Evolutionary conservation across 2,329 filamentous ascomycete genomes (phyloP).

Genomic region (Fusarium protoensiforme): DNA sequence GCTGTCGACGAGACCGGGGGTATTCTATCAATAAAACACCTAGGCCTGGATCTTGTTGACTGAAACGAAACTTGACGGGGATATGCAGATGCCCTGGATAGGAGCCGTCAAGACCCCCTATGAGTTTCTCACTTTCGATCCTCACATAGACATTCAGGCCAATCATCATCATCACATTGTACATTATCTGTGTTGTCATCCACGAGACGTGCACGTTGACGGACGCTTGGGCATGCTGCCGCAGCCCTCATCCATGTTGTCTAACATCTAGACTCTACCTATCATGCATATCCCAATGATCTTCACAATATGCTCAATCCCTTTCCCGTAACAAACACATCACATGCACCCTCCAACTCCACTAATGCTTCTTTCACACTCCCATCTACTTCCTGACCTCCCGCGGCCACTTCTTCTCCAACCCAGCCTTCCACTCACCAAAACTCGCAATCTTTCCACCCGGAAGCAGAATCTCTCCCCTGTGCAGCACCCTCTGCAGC

Average conservation of each 20-base stretch:
- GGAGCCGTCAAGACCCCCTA: neutral
- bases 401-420: slow-evolving; percentile 46
- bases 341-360: neutral
- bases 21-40: neutral
- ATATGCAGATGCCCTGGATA: neutral
- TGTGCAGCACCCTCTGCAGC: slow-evolving; percentile 48
- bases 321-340: neutral
- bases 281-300: neutral
- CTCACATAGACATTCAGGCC: neutral
- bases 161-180: neutral
- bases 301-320: neutral
- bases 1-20: neutral
- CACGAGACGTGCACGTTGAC: neutral
- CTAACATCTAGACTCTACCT: neutral
- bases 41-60: neutral
- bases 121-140: neutral
- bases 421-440: slow-evolving; percentile 49
- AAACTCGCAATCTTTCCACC: slow-evolving; percentile 48
- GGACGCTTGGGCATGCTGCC: neutral
- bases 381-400: neutral
- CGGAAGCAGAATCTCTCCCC: slow-evolving; percentile 52
- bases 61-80: neutral
- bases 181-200: neutral
- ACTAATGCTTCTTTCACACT: neutral
- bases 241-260: neutral